Conservation (phyloP, 495 filamentous ascomycete genomes). For the Aspergillus conjunctus region DNA sequence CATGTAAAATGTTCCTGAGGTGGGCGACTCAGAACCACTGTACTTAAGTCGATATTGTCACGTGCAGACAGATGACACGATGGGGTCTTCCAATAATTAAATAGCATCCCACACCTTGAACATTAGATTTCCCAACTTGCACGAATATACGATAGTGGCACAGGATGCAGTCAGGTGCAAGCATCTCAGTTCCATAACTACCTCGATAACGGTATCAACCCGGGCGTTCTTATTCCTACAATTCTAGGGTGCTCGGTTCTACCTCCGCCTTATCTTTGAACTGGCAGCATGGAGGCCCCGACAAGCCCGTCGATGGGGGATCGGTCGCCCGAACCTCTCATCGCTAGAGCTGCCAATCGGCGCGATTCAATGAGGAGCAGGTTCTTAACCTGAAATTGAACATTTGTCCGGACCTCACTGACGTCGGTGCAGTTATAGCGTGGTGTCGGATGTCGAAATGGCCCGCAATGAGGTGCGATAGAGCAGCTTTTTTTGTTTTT, state of each 20-base stretch:
- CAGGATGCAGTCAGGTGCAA: no score
- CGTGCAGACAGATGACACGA: no score
- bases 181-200: no score
- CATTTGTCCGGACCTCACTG: conserved; percentile 20
- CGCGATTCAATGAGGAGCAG: conserved; percentile 78
- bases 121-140: no score
- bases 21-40: no score
- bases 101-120: no score
- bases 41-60: no score
- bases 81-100: no score
- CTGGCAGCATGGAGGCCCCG: conserved; percentile 27
- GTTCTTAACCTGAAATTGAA: conserved; percentile 32
- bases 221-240: neutral
- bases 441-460: conserved; percentile 98
- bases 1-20: no score
- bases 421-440: conserved; percentile 59
- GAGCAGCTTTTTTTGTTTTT: neutral
- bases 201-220: no score
- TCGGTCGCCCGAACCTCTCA: conserved; percentile 27
- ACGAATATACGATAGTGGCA: no score
- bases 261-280: neutral
- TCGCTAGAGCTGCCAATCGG: conserved; percentile 40
- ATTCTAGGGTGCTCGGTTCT: neutral
- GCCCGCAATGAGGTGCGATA: conserved; percentile 82
- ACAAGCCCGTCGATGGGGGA: conserved; percentile 29